These are phyloP conservation scores for Carex littledalei DNA, from an alignment of 176 grass and related monocot genomes.

Conservation along the genomic window DNA sequence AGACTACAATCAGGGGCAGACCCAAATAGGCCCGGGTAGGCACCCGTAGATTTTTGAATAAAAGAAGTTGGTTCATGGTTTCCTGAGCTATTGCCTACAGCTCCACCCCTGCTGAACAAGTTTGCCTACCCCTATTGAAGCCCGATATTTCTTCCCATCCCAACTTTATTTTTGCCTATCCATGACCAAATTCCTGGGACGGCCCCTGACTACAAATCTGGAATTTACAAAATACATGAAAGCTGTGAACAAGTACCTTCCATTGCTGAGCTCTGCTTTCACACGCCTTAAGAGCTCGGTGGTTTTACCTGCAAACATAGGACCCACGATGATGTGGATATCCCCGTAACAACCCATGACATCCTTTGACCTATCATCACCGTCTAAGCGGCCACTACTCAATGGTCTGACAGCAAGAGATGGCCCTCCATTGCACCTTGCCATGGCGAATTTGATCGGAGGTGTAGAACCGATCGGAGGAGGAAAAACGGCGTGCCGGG, in stretches of 20 bases:
- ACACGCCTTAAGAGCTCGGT: conserved; percentile 67
- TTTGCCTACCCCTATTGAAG: too few relatives aligned
- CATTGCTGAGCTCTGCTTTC: conserved; percentile 39
- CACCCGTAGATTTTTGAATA: too few relatives aligned
- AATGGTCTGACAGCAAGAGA: conserved; percentile 12
- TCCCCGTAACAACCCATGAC: conserved; percentile 38
- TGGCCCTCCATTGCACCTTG: not conserved
- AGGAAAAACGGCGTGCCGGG: not conserved
- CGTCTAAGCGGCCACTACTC: not conserved
- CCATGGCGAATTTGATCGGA: not conserved
- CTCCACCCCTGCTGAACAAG: not conserved
- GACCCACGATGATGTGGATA: conserved; percentile 84
- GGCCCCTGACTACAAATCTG: not conserved
- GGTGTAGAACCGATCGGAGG: not conserved
- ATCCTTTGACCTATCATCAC: conserved; percentile 15
- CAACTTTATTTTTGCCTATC: too few relatives aligned
- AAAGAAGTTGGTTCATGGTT: too few relatives aligned
- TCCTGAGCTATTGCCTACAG: too few relatives aligned
- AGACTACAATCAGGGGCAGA: not conserved
- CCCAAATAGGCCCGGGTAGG: too few relatives aligned
- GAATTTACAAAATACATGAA: not conserved
- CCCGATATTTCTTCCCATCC: too few relatives aligned
- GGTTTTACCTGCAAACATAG: conserved; percentile 94
- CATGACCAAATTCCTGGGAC: too few relatives aligned
- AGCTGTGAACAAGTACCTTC: conserved; percentile 39